phyloP scores from a whole-genome alignment of 2,329 filamentous ascomycete species.

The Xylaria sp. region DNA sequence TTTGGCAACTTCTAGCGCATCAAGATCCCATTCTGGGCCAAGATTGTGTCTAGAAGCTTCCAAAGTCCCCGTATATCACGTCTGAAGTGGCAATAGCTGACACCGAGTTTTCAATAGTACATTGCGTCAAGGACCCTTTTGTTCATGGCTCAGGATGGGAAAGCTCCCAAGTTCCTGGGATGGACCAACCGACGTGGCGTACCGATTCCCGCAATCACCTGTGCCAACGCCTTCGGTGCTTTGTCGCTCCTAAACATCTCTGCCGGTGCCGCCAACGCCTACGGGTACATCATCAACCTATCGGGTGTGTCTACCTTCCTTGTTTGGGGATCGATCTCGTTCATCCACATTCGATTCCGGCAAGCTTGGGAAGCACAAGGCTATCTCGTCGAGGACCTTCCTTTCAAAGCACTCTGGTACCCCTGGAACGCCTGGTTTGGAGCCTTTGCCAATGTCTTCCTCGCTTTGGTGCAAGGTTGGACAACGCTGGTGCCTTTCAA shows the following conservation, averaged over 20 bases:
- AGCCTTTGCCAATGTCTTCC: slow-evolving; percentile 60
- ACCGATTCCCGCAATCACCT: slow-evolving; percentile 64
- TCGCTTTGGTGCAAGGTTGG: slow-evolving; percentile 67
- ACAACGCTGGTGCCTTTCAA: slow-evolving; percentile 63
- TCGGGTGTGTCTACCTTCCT: slow-evolving; percentile 73
- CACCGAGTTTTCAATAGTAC: too few relatives aligned
- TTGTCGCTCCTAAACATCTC: slow-evolving; percentile 78
- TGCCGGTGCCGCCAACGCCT: slow-evolving; percentile 68
- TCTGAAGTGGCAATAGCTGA: too few relatives aligned
- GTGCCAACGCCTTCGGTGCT: slow-evolving; percentile 73
- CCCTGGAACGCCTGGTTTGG: slow-evolving; percentile 66
- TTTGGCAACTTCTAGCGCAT: too few relatives aligned
- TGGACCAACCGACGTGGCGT: slow-evolving; percentile 69
- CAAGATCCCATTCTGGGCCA: too few relatives aligned
- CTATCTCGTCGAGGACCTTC: slow-evolving; percentile 57
- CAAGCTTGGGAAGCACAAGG: slow-evolving; percentile 65
- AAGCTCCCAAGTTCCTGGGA: slow-evolving; percentile 72
- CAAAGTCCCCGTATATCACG: too few relatives aligned
- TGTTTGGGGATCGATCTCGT: slow-evolving; percentile 73
- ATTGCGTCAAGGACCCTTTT: slow-evolving; percentile 76
- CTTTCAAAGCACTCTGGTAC: slow-evolving; percentile 60
- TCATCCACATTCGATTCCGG: slow-evolving; percentile 75
- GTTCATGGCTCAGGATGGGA: slow-evolving; percentile 75
- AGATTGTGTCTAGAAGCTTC: too few relatives aligned
- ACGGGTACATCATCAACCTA: slow-evolving; percentile 72